These are phyloP conservation scores for Ashbya aceris DNA, from an alignment of 1,139 yeast genomes.

Conservation along the genomic window DNA sequence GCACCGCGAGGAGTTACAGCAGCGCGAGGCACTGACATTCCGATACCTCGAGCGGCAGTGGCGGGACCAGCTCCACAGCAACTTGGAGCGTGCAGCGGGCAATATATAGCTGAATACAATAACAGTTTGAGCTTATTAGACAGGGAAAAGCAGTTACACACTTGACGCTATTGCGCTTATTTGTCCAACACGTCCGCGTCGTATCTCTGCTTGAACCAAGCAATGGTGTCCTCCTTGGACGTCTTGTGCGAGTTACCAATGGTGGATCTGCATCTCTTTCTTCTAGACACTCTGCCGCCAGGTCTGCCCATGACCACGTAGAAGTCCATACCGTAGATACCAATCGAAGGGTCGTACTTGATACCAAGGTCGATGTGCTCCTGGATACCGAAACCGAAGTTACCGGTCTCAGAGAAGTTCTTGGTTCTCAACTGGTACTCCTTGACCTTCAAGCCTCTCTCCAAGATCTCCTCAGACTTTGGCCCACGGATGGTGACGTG, in stretches of 20 bases:
- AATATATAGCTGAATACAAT: no score
- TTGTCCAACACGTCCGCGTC: conserved; percentile 95
- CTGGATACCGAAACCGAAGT: conserved; percentile 99
- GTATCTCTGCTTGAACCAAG: conserved; percentile 99
- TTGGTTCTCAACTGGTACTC: conserved; percentile 92
- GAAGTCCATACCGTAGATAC: conserved; percentile 99
- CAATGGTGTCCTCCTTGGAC: conserved; percentile 86
- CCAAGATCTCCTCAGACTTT: conserved; percentile 99
- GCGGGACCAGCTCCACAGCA: conserved; percentile 10
- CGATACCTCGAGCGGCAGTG: conserved; percentile 11
- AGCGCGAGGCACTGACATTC: conserved; percentile 8
- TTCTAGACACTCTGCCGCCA: conserved; percentile 98
- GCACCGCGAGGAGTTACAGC: conserved; percentile 13
- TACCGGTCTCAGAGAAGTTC: conserved; percentile 98
- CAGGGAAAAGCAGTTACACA: conserved; percentile 1
- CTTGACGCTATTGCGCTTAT: conserved; percentile 35
- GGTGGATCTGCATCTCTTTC: conserved; percentile 89
- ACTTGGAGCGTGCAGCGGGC: background rate
- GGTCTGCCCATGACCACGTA: conserved; percentile 99
- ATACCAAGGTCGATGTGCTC: conserved; percentile 99
- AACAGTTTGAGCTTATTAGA: conserved; percentile 2
- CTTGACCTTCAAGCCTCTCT: conserved; percentile 99
- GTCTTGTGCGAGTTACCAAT: conserved; percentile 93
- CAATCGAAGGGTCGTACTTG: conserved; percentile 99
- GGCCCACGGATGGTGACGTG: conserved; percentile 99